Percentiles rank a stretch among this genome's conserved stretches.
Conservation (phyloP, 2,329 filamentous ascomycete genomes). For the Metarhizium album region DNA sequence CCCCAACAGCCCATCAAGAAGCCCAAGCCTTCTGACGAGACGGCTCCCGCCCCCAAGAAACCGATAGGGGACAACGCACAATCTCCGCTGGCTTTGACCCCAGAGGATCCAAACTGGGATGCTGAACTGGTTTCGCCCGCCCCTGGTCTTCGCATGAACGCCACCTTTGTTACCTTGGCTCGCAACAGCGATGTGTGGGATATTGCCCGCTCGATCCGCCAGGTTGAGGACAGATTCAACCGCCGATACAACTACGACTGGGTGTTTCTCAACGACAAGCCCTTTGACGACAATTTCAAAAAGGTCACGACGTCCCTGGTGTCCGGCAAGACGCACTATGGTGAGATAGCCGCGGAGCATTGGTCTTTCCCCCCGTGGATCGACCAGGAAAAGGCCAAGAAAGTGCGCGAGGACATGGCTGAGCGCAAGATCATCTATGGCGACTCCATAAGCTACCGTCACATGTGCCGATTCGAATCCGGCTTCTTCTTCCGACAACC, state of each 20-base stretch:
- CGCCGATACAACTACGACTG: slow-evolving; percentile 94
- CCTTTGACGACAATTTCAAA: slow-evolving; percentile 89
- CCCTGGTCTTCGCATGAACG: slow-evolving; percentile 74
- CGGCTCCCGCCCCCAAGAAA: slow-evolving; percentile 15
- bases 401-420: slow-evolving; percentile 89
- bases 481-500: slow-evolving; percentile 98
- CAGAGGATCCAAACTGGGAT: slow-evolving; percentile 41
- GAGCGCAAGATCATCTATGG: slow-evolving; percentile 96
- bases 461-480: slow-evolving; percentile 99
- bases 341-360: slow-evolving; percentile 79
- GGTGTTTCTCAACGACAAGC: slow-evolving; percentile 96
- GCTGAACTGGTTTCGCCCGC: slow-evolving; percentile 40
- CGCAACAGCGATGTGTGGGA: slow-evolving; percentile 95
- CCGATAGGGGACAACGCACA: slow-evolving; percentile 16
- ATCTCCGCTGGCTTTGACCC: slow-evolving; percentile 40
- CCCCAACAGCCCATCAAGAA: slow-evolving; percentile 8
- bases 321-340: slow-evolving; percentile 89
- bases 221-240: slow-evolving; percentile 98
- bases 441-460: slow-evolving; percentile 90
- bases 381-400: slow-evolving; percentile 83
- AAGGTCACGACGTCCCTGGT: slow-evolving; percentile 79
- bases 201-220: slow-evolving; percentile 87
- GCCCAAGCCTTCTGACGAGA: slow-evolving; percentile 13
- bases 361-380: slow-evolving; percentile 97
- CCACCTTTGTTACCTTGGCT: slow-evolving; percentile 92